phyloP scores from a whole-genome alignment of 2,329 filamentous ascomycete genomes.

The Alternaria angustiovoidea region DNA sequence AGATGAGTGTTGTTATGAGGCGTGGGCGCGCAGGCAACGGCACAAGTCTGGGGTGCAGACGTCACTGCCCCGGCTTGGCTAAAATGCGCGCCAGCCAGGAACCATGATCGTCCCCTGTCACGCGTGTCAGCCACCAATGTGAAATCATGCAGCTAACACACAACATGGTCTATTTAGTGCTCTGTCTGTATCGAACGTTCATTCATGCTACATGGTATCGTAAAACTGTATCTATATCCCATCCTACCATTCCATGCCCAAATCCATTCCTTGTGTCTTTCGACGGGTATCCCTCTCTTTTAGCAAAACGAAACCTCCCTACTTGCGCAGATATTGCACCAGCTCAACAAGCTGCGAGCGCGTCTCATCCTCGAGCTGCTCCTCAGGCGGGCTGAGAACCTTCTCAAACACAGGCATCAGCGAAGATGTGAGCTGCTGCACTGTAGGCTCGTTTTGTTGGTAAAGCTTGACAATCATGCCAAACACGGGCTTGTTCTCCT shows the following conservation, averaged over 20 bases:
- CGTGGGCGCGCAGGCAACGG: slow-evolving; percentile 20
- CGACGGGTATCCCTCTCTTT: slow-evolving; percentile 38
- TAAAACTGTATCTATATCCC: slow-evolving; percentile 32
- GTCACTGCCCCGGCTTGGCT: slow-evolving; percentile 26
- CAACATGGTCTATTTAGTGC: neutral
- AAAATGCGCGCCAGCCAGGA: slow-evolving; percentile 22
- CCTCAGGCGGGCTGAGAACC: slow-evolving; percentile 74
- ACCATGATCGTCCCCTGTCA: slow-evolving; percentile 23
- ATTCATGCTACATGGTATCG: slow-evolving; percentile 30
- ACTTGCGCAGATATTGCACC: slow-evolving; percentile 61
- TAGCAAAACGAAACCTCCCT: slow-evolving; percentile 30
- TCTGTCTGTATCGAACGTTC: slow-evolving; percentile 14
- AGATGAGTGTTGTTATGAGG: slow-evolving; percentile 11
- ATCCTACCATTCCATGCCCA: slow-evolving; percentile 13
- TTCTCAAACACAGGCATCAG: slow-evolving; percentile 76
- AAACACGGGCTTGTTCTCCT: slow-evolving; percentile 95
- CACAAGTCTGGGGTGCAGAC: slow-evolving; percentile 23
- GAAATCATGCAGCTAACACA: neutral
- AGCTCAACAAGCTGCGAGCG: slow-evolving; percentile 71
- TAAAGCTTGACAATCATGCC: slow-evolving; percentile 89
- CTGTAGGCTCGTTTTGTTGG: slow-evolving; percentile 71
- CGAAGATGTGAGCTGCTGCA: slow-evolving; percentile 73
- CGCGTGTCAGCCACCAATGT: slow-evolving; percentile 14
- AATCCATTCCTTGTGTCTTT: slow-evolving; percentile 34
- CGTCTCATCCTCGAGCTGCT: slow-evolving; percentile 78